A percentile compares a stretch with the other conserved stretches of the same genome.
Conservation (phyloP, 352 stramenopile genomes). For the Globisporangium splendens region DNA sequence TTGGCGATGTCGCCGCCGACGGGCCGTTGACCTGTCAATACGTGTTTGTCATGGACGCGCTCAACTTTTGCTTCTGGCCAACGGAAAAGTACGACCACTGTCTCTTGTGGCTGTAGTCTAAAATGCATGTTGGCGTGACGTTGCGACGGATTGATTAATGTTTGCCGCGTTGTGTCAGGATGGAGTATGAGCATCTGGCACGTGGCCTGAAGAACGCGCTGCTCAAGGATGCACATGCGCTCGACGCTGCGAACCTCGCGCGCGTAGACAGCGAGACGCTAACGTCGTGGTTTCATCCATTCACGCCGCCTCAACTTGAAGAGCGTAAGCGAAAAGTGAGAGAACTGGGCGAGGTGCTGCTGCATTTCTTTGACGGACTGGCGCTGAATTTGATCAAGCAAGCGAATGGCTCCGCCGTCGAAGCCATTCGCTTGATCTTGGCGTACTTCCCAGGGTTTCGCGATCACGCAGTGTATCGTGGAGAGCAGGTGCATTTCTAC, state of each 20-base stretch:
- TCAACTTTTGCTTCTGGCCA: slow-evolving; percentile 92
- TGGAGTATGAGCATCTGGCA: slow-evolving; percentile 88
- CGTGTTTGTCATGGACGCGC: slow-evolving; percentile 83
- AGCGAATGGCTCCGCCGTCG: slow-evolving; percentile 48
- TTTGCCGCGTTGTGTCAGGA: slow-evolving; percentile 27
- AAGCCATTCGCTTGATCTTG: slow-evolving; percentile 61
- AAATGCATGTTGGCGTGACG: background rate
- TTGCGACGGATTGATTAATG: background rate
- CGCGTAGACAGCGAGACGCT: slow-evolving; percentile 40
- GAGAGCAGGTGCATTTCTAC: slow-evolving; percentile 86
- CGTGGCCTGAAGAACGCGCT: slow-evolving; percentile 70
- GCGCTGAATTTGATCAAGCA: slow-evolving; percentile 55
- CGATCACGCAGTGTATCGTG: slow-evolving; percentile 80
- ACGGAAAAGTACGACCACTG: slow-evolving; percentile 35
- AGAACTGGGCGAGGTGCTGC: slow-evolving; percentile 52
- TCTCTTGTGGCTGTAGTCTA: no score
- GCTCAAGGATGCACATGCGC: slow-evolving; percentile 40
- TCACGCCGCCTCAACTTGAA: slow-evolving; percentile 53
- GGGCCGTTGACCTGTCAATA: slow-evolving; percentile 83
- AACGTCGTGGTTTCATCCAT: slow-evolving; percentile 60
- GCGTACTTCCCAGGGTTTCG: slow-evolving; percentile 81
- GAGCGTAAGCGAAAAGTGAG: slow-evolving; percentile 58
- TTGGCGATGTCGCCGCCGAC: slow-evolving; percentile 54
- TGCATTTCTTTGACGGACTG: slow-evolving; percentile 38
- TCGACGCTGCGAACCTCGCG: slow-evolving; percentile 52